Evolutionary conservation across 2,329 filamentous ascomycete genomes (phyloP), one percentile per base, ranked within the genome.

Genomic region (Colletotrichum spaethianum): DNA sequence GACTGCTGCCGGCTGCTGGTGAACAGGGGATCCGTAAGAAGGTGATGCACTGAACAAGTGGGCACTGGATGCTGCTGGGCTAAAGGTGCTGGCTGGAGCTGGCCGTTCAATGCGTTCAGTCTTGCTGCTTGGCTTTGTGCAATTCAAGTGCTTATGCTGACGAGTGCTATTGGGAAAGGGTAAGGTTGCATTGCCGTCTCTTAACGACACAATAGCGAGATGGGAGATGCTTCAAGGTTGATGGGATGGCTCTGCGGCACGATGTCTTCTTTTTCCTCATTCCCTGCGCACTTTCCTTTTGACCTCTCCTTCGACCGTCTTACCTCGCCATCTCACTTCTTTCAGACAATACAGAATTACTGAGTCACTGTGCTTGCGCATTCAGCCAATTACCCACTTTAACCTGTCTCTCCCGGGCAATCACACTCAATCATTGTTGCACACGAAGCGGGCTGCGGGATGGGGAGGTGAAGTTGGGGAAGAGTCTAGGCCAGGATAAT

Each of bases 391-490:
- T 42, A 42, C 26, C 38, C 53, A 28, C 44, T 23, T 23, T 26
- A 26, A 46, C 4, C 48, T 36, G 46, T 48, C 23, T 42, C 38
- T 70, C 16, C 62, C n/a, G 44, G 53, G 9, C 38, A 59, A 53
- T 70, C 44, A 20, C 44, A 38, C 44, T 26, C 53, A 60, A 59
- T 60, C 44, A 66, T 23, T 62, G 68, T 52, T 52, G 57, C 69
- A 62, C 56, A 71, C 56, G 28, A 67, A 62, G 68, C 57, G 38
- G 53, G 40, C 38, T 62, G 48, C 52, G 31, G 40, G 9, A 52
- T 36, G 69, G 64, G 44, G 40, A 42, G 16, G 18, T 40, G 23
- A 56, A 33, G 55, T 62, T 67, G 69, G 69, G 52, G 42, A 59
- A 71, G 50, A 57, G 40, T 52, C 23, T 40, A 31, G 14, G 26